Evolutionary conservation across 768 basidiomycete species (phyloP).

Genomic region (Plicaturopsis crispa): DNA sequence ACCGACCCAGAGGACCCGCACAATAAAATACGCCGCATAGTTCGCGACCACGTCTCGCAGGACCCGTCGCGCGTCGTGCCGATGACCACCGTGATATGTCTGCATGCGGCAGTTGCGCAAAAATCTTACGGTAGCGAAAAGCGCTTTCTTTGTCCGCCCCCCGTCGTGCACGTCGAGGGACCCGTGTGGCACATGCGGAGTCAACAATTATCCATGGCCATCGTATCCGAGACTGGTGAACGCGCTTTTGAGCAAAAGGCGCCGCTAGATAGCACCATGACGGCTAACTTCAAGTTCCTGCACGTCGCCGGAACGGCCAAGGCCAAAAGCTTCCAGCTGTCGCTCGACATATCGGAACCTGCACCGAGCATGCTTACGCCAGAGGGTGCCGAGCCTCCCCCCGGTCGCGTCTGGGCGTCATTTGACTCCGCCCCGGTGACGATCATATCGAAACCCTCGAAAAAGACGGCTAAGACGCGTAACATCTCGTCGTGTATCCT

Average conservation of each 20-base stretch:
- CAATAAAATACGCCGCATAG: constrained; percentile 76
- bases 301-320: constrained; percentile 87
- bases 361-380: constrained; percentile 26
- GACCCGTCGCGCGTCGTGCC: constrained; percentile 71
- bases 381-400: constrained; percentile 24
- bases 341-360: constrained; percentile 79
- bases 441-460: constrained; percentile 95
- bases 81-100: constrained; percentile 86
- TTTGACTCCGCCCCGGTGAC: constrained; percentile 90
- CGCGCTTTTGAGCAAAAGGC: constrained; percentile 83
- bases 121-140: constrained; percentile 96
- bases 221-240: constrained; percentile 78
- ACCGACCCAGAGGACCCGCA: constrained; percentile 55
- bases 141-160: constrained; percentile 89
- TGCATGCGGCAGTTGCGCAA: constrained; percentile 91
- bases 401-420: constrained; percentile 79
- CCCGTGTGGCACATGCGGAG: constrained; percentile 78
- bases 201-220: constrained; percentile 79
- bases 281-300: constrained; percentile 85
- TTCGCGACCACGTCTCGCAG: constrained; percentile 74
- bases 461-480: constrained; percentile 94
- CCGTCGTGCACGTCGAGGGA: constrained; percentile 87
- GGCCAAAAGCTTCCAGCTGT: constrained; percentile 83
- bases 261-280: constrained; percentile 75
- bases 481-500: constrained; percentile 88